phyloP scores from a whole-genome alignment of 257 asterid species.

The Nicotiana tomentosiformis region DNA sequence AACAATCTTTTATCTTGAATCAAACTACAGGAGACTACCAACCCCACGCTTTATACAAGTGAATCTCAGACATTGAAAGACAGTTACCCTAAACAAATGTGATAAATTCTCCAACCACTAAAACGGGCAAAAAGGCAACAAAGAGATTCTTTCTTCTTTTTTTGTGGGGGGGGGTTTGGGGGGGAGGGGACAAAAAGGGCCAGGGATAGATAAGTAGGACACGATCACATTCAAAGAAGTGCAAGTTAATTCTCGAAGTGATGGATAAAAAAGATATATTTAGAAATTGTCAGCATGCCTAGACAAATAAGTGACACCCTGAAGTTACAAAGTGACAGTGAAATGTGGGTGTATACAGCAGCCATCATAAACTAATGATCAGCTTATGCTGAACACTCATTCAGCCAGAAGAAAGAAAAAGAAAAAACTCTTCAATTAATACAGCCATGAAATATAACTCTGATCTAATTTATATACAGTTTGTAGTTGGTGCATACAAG shows the following conservation, averaged over 20 bases:
- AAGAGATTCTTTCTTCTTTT: background rate
- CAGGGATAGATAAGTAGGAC: background rate
- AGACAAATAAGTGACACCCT: background rate
- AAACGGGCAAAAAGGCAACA: background rate
- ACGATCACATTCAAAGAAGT: background rate
- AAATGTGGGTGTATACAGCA: background rate
- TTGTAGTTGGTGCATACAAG: constrained; percentile 45
- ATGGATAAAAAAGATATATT: background rate
- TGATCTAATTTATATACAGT: background rate
- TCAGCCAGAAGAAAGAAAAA: background rate
- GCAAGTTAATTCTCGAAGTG: background rate
- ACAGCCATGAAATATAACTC: background rate
- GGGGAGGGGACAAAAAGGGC: background rate
- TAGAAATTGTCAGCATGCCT: background rate
- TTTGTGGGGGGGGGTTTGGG: too few species aligned
- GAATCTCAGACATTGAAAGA: background rate
- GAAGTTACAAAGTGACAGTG: background rate
- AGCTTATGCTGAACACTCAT: background rate
- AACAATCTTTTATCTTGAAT: background rate
- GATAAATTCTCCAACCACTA: background rate
- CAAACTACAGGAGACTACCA: background rate
- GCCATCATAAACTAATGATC: background rate
- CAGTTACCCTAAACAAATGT: background rate
- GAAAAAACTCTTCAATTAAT: background rate
- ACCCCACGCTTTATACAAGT: constrained; percentile 6